Evolutionary conservation across 208 protist genomes (phyloP).

Genomic region (Crithidia brevicula): DNA sequence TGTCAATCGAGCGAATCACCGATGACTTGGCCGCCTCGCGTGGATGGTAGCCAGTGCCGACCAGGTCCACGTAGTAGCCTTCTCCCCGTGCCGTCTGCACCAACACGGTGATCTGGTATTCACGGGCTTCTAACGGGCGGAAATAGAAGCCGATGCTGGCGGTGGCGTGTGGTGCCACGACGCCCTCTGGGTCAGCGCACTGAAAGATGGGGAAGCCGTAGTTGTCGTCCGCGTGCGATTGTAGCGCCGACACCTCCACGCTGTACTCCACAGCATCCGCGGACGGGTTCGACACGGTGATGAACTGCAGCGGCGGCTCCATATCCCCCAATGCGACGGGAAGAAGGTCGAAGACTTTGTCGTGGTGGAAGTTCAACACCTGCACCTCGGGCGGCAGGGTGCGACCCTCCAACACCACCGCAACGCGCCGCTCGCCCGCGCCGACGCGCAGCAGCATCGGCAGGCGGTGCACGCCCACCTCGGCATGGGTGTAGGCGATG

Average conservation of each 20-base stretch:
- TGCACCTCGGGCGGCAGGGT: slow-evolving; percentile 67
- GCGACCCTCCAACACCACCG: slow-evolving; percentile 84
- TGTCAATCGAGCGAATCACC: slow-evolving; percentile 39
- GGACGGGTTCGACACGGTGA: slow-evolving; percentile 75
- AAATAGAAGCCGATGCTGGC: slow-evolving; percentile 88
- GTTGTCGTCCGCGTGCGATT: slow-evolving; percentile 52
- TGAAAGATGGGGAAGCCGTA: slow-evolving; percentile 90
- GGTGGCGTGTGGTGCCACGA: slow-evolving; percentile 52
- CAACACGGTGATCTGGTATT: slow-evolving; percentile 71
- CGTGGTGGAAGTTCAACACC: slow-evolving; percentile 66
- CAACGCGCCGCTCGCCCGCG: slow-evolving; percentile 60
- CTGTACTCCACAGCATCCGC: slow-evolving; percentile 62
- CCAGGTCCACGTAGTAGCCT: slow-evolving; percentile 73
- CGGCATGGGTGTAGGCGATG: slow-evolving; percentile 68
- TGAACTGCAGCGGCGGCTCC: slow-evolving; percentile 84
- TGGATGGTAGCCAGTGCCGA: slow-evolving; percentile 84
- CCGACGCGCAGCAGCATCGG: slow-evolving; percentile 81
- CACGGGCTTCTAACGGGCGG: slow-evolving; percentile 82
- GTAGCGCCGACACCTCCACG: slow-evolving; percentile 61
- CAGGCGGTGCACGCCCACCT: slow-evolving; percentile 76
- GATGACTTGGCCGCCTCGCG: slow-evolving; percentile 35
- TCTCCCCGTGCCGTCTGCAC: slow-evolving; percentile 63
- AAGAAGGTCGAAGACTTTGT: slow-evolving; percentile 58
- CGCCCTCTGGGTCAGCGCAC: slow-evolving; percentile 84
- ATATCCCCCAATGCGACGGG: slow-evolving; percentile 91